Conservation (phyloP, 768 basidiomycete species). For the Harrya chromipes region DNA sequence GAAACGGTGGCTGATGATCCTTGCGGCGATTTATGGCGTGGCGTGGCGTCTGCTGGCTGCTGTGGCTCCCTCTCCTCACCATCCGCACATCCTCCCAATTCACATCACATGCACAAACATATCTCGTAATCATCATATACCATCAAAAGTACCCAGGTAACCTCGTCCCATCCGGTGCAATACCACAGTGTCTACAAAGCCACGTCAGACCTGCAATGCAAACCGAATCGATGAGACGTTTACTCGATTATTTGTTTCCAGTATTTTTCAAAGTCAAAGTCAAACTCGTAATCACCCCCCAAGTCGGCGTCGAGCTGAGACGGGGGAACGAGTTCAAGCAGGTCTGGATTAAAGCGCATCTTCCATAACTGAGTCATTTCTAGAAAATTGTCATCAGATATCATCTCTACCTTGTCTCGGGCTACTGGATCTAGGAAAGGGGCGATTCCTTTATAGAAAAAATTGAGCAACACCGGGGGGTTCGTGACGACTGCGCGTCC, state of each 20-base stretch:
- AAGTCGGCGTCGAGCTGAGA: constrained; percentile 82
- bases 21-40: constrained; percentile 25
- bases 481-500: constrained; percentile 83
- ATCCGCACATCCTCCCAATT: neutral
- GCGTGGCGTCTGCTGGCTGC: constrained; percentile 22
- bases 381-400: neutral
- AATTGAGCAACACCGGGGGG: constrained; percentile 67
- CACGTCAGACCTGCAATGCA: neutral
- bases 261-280: constrained; percentile 71
- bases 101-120: constrained; percentile 20
- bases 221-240: constrained; percentile 15
- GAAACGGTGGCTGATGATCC: constrained; percentile 28
- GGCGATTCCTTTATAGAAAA: constrained; percentile 80
- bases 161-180: constrained; percentile 55
- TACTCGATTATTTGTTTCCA: constrained; percentile 78
- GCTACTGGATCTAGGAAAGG: constrained; percentile 90
- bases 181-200: constrained; percentile 49
- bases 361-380: constrained; percentile 23
- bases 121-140: constrained; percentile 27
- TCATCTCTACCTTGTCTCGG: constrained; percentile 63
- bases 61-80: constrained; percentile 16
- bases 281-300: constrained; percentile 70
- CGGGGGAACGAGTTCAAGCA: constrained; percentile 68
- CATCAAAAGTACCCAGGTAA: constrained; percentile 29
- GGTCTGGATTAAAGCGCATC: constrained; percentile 89